phyloP scores from a whole-genome alignment of 2,329 filamentous ascomycete species.

The Microdochium bolleyi region DNA sequence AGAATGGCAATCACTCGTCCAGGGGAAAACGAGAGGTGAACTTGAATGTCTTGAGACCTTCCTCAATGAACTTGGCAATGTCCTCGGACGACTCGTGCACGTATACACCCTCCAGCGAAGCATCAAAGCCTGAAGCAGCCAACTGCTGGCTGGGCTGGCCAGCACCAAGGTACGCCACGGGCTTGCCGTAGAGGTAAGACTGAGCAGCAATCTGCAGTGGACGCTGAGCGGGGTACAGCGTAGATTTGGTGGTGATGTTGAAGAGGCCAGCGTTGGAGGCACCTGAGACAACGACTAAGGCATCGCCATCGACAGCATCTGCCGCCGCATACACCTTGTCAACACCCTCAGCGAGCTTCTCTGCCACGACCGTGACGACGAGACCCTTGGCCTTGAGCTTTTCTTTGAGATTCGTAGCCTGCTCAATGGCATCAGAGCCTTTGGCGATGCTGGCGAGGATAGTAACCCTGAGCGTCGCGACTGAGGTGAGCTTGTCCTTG shows the following conservation, averaged over 20 bases:
- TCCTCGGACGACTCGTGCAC: conserved; percentile 19
- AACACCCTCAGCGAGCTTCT: conserved; percentile 44
- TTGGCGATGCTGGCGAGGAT: conserved; percentile 42
- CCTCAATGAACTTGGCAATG: conserved; percentile 39
- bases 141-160: conserved; percentile 21
- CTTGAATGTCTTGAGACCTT: conserved; percentile 56
- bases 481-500: conserved; percentile 45
- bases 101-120: conserved; percentile 32
- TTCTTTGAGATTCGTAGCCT: conserved; percentile 41
- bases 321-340: conserved; percentile 58
- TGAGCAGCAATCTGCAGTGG: conserved; percentile 56
- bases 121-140: conserved; percentile 32
- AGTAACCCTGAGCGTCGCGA: conserved; percentile 57
- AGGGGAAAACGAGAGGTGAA: conserved; percentile 57
- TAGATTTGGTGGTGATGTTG: conserved; percentile 27
- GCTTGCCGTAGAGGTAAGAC: conserved; percentile 63
- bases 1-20: conserved; percentile 27
- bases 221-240: conserved; percentile 55
- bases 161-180: conserved; percentile 51
- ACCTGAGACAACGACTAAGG: conserved; percentile 50
- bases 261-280: conserved; percentile 41
- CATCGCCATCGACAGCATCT: conserved; percentile 55
- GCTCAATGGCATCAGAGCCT: conserved; percentile 30
- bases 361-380: conserved; percentile 51
- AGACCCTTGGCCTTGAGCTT: conserved; percentile 43